Percentiles rank a stretch among this genome's conserved stretches.
Evolutionary conservation across 2,329 filamentous ascomycete species (phyloP).

Genomic region (Cladosporium sp.): DNA sequence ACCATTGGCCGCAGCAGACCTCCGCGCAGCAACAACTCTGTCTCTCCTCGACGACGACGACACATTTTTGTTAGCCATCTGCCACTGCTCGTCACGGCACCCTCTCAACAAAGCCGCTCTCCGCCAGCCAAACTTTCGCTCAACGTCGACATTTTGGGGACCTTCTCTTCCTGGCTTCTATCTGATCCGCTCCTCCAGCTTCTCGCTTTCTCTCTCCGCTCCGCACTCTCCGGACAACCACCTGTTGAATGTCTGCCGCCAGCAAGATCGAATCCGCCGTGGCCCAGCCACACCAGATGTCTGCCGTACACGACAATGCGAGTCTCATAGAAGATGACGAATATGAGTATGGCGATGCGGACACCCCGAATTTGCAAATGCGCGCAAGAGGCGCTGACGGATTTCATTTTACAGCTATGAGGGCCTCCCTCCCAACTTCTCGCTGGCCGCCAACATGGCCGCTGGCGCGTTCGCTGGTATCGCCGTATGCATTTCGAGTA

Average conservation of each 20-base stretch:
- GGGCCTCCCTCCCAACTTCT: slow-evolving; percentile 90
- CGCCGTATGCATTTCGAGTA: slow-evolving; percentile 63
- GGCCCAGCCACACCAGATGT: slow-evolving; percentile 25
- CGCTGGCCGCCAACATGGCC: slow-evolving; percentile 88
- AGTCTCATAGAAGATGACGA: slow-evolving; percentile 36
- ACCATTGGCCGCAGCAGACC: slow-evolving; percentile 12
- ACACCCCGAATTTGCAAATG: neutral
- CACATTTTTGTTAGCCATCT: neutral
- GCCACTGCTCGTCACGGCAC: neutral
- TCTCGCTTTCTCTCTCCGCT: slow-evolving; percentile 3
- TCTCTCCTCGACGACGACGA: neutral
- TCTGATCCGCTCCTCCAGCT: slow-evolving; percentile 4
- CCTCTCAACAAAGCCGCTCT: neutral
- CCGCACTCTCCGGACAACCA: neutral
- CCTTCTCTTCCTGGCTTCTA: neutral
- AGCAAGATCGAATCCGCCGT: slow-evolving; percentile 21
- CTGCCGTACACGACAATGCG: slow-evolving; percentile 35
- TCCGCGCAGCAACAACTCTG: slow-evolving; percentile 2
- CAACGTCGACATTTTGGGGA: neutral
- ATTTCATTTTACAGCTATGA: slow-evolving; percentile 66
- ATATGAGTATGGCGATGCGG: slow-evolving; percentile 37
- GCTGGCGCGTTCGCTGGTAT: slow-evolving; percentile 97
- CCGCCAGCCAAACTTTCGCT: neutral
- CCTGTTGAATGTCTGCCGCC: slow-evolving; percentile 17
- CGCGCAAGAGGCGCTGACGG: slow-evolving; percentile 16